Evolutionary conservation across 225 moss, liverwort and hornwort species (phyloP), one percentile per base, ranked within the genome.

Genomic region (Antitrichia curtipendula): DNA sequence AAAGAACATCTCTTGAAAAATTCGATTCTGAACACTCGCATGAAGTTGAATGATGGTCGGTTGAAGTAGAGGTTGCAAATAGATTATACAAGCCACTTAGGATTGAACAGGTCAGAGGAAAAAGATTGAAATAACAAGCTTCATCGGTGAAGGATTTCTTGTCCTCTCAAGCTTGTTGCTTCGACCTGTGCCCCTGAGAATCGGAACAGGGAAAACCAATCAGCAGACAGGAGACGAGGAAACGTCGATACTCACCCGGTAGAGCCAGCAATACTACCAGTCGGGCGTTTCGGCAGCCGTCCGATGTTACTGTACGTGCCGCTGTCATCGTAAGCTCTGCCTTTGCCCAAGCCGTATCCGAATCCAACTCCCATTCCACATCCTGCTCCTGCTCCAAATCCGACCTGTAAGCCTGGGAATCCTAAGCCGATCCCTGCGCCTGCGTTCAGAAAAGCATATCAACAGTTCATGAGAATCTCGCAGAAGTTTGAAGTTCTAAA

Each of bases 301-400:
- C 94, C 95, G 56, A 98, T 81, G 84, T 98, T 98, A 91, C 95
- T 97, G 86, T 98, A 94, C 45, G 91, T 92, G 86, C 90, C 88
- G 54, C 89, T 81, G 41, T 94, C 91, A 85, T 98, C 98, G 85
- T 93, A 93, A 58, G 98, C 98, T 93, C 96, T 88, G 59, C 98
- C 98, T 90, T 94, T 98, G 65, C 98, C 98, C 75, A 98, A 88
- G 68, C 98, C 98, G 70, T 98, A 98, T 59, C 97, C 98, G 87
- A 96, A 94, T 88, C 98, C 98, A 86, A 98, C 82, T 69, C 98
- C 98, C 70, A 97, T 81, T 74, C 98, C 98, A 94, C 98, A 98
- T 78, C 98, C 97, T 57, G 97, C 98, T 84, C 98, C 98, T 82
- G 91, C 86, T 90, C 98, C 98, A 87, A 96, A 92, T 71, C 98